Base-by-base conservation (phyloP, 495 filamentous ascomycete species). In the Ramalina intermedia region DNA sequence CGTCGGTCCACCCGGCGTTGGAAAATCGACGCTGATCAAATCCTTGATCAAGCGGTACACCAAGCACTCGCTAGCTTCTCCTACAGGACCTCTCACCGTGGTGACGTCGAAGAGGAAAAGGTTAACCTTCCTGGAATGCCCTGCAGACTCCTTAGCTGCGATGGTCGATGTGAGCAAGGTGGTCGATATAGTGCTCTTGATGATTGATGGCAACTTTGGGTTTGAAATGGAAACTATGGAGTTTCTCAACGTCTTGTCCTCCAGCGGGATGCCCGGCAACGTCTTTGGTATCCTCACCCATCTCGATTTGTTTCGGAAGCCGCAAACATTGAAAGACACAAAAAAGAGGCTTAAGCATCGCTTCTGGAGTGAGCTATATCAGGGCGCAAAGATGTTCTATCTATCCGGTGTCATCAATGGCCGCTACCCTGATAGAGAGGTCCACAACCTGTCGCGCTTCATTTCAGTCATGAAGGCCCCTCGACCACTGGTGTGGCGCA, bases 181-280 rank as follows among this genome's bases (percentile, higher is more conserved):
- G 26, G 90, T 89, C 20, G 91, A 98, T 61, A 96, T 96, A 54
- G 87, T 98, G 3, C 68, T 98, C 23, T 69, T 98, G 26, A 87
- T 98, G 85, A 96, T 98, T 51, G 91, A 98, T 61, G 93, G 89
- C 35, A 96, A 96, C 66, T 98, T 81, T 61, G 91, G 91, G 2
- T 98, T 96, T 58, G 91, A 98, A 68, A 98, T 98, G 91, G 91
- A 98, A 69, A 98, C 91, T 1, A 96, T 98, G 93, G 91, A 98
- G 64, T 98, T 98, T 56, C 65, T 98, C 58, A 96, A 95, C 57
- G 80, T 93, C 39, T 68, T 96, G 46, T 79, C 85, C 6, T 74
- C 86, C 9, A 90, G 83, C 46, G 91, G 91, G 62, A 94, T 98
- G 87, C 91, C 91, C 8, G 90, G 89, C 51, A 98, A 98, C 57